phyloP scores from a whole-genome alignment of 768 basidiomycete species.

The Naganishia friedmannii region DNA sequence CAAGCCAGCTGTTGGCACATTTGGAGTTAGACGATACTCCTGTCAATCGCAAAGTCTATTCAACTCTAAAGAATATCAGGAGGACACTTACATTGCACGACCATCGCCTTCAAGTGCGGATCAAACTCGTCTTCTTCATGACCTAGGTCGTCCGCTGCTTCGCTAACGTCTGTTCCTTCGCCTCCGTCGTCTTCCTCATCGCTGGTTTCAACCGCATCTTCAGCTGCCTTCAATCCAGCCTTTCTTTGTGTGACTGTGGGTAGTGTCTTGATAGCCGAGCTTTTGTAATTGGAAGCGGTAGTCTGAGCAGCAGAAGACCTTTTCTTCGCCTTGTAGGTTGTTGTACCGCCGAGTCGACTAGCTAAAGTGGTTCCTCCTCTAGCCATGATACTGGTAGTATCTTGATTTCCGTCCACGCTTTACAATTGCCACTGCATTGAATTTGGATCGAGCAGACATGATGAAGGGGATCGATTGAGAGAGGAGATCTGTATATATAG shows the following conservation, averaged over 20 bases:
- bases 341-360: not conserved
- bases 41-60: too few species aligned
- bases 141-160: not conserved
- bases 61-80: not conserved
- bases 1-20: not conserved
- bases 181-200: not conserved
- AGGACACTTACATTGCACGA: not conserved
- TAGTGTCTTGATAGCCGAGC: not conserved
- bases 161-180: not conserved
- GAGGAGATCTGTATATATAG: too few species aligned
- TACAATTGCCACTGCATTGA: too few species aligned
- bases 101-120: not conserved
- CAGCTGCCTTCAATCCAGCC: not conserved
- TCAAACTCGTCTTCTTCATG: slow-evolving; percentile 6
- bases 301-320: not conserved
- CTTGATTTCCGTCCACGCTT: not conserved
- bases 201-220: not conserved
- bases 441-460: too few species aligned
- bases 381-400: not conserved
- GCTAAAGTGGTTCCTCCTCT: not conserved
- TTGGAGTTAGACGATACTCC: not conserved
- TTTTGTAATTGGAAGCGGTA: not conserved
- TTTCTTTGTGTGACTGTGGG: not conserved
- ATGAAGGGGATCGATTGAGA: too few species aligned
- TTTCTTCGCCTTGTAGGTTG: slow-evolving; percentile 2